Evolutionary conservation across 495 filamentous ascomycete species (phyloP), one percentile per base, ranked within the genome.

Genomic region (Podospora sp.): DNA sequence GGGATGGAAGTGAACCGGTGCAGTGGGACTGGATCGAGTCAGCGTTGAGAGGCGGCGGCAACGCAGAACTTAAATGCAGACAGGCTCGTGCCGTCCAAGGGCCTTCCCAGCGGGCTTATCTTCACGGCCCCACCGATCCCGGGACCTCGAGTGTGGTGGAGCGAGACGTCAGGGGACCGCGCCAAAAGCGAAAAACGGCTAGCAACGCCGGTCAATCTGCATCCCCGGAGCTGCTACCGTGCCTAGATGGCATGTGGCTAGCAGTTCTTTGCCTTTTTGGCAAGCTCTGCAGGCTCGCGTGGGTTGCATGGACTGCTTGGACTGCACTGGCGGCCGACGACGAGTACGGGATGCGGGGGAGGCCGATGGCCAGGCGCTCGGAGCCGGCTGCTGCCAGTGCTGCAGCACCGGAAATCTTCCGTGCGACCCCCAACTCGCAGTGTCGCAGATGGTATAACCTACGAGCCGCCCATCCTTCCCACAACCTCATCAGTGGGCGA

Each of bases 11-110:
- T n/a, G 16, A 24, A 50, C 29, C 50, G 51, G 46, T 33, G 40
- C 40, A 6, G 55, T 20, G 36, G 62, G 62, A 55, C 16, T n/a
- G 25, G 46, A 7, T 50, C 50, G 50, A 65, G 50, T 65, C 50
- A 65, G 62, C 22, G 40, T 53, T 16, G 22, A 25, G 46, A 22
- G 50, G 50, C n/a, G 26, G 62, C 50, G n/a, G 27, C 27, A 27
- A 14, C 6, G 22, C 22, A 36, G 62, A 65, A 65, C 62, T 65
- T 65, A 56, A 65, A 65, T 63, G 62, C 29, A 56, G 29, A 65
- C 16, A 63, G 49, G 46, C 20, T 4, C 11, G 11, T 53, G 11
- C 52, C 12, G 18, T 20, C 2, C 62, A 24, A 8, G 22, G 50
- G 24, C 12, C 49, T 49, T n/a, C 35, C 35, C 29, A 33, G n/a